Base-by-base conservation (phyloP, 2,329 filamentous ascomycete genomes). In the Aspergillus novofumigatus region DNA sequence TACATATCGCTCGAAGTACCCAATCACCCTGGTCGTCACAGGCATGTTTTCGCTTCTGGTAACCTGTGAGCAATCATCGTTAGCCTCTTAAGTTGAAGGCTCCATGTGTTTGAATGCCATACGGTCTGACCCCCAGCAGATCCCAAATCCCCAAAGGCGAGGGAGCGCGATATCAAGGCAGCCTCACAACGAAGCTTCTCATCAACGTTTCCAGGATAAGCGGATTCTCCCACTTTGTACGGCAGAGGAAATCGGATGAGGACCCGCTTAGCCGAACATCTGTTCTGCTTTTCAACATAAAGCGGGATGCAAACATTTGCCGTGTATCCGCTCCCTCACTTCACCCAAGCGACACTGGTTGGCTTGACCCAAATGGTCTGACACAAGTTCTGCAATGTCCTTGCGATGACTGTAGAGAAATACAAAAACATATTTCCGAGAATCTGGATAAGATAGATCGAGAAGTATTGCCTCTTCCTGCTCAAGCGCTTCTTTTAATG, bases 161-260 rank as follows among this genome's bases (percentile, higher is more conserved):
- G 73, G 73, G 26, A 74, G 72, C 11, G 70, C 72, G 26, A 79
- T 62, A 42, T 63, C 53, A 74, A 74, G 2, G 69, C 75, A 11
- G 69, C 74, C 64, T 78, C 75, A 56, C 65, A 79, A 20, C 66
- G 65, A 32, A 70, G 52, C 51, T 80, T 80, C 65, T 80, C 77
- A 35, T 80, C 72, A 14, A 71, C 68, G 45, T 71, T 78, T 11
- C 76, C 77, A 11, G 75, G 75, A 55, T 65, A 51, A 25, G 48
- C 57, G 14, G 53, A 55, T 54, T 78, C 77, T 9, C 75, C 77
- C 4, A 76, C 61, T 52, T 72, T 58, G 47, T 67, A 69, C 14
- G 67, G 64, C 20, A 70, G 53, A 11, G 65, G 68, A 28, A 69
- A 65, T 49, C 66, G 47, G 29, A 70, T 53, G 6, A 69, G 47